Percentiles rank a stretch among this genome's conserved stretches.
phyloP scores from a whole-genome alignment of 1,284 basidiomycete genomes.

The Sutorius eximius region DNA sequence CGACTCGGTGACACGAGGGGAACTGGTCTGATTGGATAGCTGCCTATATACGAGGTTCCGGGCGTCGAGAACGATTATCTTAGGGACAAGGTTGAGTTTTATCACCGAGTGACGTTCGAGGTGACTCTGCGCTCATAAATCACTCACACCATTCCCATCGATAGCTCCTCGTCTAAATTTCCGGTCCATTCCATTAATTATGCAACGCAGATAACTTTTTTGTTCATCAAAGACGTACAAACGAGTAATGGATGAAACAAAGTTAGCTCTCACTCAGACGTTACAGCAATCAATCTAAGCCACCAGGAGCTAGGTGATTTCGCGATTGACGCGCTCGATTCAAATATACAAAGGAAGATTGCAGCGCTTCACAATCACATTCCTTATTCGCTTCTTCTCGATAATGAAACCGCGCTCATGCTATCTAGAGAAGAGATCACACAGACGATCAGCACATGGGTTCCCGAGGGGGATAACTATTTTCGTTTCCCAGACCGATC shows the following conservation, averaged over 20 bases:
- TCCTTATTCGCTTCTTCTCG: background rate
- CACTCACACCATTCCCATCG: background rate
- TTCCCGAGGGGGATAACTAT: slow-evolving; percentile 11
- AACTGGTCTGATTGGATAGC: background rate
- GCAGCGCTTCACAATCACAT: background rate
- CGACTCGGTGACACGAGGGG: slow-evolving; percentile 17
- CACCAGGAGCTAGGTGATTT: background rate
- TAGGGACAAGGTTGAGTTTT: slow-evolving; percentile 15
- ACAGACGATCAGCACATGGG: slow-evolving; percentile 16
- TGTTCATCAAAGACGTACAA: background rate
- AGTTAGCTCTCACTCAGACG: background rate
- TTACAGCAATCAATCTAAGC: background rate
- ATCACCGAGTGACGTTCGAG: background rate
- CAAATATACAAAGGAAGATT: background rate
- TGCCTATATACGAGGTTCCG: background rate
- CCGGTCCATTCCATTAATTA: background rate
- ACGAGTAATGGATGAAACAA: slow-evolving; percentile 2
- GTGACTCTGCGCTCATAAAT: background rate
- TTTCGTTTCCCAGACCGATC: slow-evolving; percentile 17
- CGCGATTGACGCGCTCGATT: background rate
- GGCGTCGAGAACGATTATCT: background rate
- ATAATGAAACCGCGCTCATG: slow-evolving; percentile 1
- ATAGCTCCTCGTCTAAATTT: background rate
- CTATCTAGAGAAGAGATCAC: background rate
- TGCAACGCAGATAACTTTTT: background rate